A percentile compares a stretch with the other conserved stretches of the same genome.
Evolutionary conservation across 75 land plant genomes (phyloP).

Genomic region (Pseudotsuga menziesii): DNA sequence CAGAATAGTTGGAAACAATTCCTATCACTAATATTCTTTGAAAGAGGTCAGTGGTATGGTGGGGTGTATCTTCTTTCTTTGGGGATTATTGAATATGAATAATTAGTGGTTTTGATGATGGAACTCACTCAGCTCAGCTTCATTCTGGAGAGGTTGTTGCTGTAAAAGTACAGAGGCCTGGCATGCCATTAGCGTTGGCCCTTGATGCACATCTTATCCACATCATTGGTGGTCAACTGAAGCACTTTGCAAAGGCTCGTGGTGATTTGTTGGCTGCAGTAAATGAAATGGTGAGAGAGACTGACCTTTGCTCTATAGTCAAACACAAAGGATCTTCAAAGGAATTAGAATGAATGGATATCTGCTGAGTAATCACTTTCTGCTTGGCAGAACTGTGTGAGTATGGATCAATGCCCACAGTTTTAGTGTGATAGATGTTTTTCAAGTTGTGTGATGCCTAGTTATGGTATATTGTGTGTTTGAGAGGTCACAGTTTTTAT

Average conservation of each 20-base stretch:
- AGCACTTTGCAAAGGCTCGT: constrained; percentile 81
- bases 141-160: constrained; percentile 91
- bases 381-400: neutral
- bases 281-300: constrained; percentile 83
- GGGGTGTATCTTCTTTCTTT: neutral
- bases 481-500: neutral
- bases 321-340: neutral
- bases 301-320: neutral
- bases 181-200: constrained; percentile 57
- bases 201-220: constrained; percentile 89
- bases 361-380: neutral
- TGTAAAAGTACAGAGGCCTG: constrained; percentile 95
- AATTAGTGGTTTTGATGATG: constrained; percentile 4
- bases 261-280: constrained; percentile 88
- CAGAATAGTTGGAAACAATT: constrained; percentile 4
- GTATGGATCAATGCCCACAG: neutral
- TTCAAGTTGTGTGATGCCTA: neutral
- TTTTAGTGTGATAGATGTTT: neutral
- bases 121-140: constrained; percentile 64
- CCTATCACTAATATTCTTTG: neutral
- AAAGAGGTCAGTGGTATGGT: neutral
- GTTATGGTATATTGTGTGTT: neutral
- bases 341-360: neutral
- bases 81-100: constrained; percentile 2
- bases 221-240: constrained; percentile 90